Conservation (phyloP, 164 flowering plant species). For the Chloranthus sessilifolius region DNA sequence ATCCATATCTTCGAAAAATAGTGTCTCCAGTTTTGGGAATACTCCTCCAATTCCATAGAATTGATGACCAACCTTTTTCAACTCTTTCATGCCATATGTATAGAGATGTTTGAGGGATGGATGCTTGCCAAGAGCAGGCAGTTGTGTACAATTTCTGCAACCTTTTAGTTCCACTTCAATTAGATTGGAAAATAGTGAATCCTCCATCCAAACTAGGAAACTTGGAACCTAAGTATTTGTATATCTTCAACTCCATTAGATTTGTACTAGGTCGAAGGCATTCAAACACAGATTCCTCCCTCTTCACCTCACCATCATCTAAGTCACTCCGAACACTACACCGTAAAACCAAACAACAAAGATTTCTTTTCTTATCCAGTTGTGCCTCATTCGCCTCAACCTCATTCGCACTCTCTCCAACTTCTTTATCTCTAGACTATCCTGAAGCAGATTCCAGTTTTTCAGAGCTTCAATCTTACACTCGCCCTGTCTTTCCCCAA, state of each 20-base stretch:
- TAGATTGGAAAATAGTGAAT: neutral
- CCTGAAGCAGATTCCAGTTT: neutral
- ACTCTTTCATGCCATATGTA: neutral
- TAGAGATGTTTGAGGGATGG: neutral
- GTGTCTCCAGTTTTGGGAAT: conserved; percentile 2
- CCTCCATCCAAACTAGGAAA: conserved; percentile 6
- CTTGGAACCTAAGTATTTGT: neutral
- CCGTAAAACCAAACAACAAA: neutral
- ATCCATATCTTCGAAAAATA: neutral
- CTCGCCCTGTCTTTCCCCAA: neutral
- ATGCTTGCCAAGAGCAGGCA: neutral
- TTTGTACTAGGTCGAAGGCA: neutral
- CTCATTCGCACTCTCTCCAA: neutral
- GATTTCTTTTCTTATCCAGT: neutral
- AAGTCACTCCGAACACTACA: neutral
- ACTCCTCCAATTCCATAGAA: conserved; percentile 2
- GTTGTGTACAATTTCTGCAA: neutral
- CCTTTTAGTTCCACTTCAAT: neutral
- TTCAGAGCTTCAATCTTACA: conserved; percentile 3
- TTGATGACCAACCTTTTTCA: neutral
- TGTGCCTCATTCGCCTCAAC: neutral
- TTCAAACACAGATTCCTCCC: neutral
- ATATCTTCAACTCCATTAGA: neutral
- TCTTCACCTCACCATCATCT: neutral
- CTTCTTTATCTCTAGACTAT: neutral